These are phyloP conservation scores for Beauveria australis DNA, from an alignment of 2,329 filamentous ascomycete species.

Conservation along the genomic window DNA sequence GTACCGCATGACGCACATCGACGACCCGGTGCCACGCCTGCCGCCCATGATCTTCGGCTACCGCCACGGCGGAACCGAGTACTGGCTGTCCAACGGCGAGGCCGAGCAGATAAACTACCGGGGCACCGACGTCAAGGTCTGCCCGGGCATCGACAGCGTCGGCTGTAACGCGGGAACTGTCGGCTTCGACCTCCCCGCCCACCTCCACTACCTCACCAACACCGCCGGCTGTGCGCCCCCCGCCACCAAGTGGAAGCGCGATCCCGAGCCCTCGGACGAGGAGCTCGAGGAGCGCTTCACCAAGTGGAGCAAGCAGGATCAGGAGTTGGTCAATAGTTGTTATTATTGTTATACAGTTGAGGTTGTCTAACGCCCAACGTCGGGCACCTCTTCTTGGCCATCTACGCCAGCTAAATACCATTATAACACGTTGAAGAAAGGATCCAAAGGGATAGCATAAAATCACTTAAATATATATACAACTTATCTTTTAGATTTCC, in stretches of 20 bases:
- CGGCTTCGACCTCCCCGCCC: conserved; percentile 36
- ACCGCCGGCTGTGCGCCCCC: conserved; percentile 32
- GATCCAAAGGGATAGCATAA: too few relatives aligned
- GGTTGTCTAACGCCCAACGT: too few relatives aligned
- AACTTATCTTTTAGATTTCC: too few relatives aligned
- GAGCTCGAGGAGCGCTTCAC: conserved; percentile 32
- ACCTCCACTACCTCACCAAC: conserved; percentile 40
- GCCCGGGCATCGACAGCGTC: conserved; percentile 38
- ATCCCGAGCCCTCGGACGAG: conserved; percentile 21
- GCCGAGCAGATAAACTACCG: conserved; percentile 27
- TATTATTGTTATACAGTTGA: background rate
- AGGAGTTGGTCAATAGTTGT: conserved; percentile 13
- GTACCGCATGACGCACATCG: conserved; percentile 58
- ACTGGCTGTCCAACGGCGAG: conserved; percentile 43
- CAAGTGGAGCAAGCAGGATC: conserved; percentile 27
- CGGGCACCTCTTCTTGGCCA: too few relatives aligned
- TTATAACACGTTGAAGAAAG: too few relatives aligned
- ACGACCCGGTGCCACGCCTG: conserved; percentile 61
- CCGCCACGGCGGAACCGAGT: conserved; percentile 62
- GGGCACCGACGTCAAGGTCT: conserved; percentile 35
- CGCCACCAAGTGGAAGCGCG: conserved; percentile 19
- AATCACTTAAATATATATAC: too few relatives aligned
- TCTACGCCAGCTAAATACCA: too few relatives aligned
- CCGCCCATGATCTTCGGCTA: conserved; percentile 54
- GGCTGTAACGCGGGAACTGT: conserved; percentile 43